Evolutionary conservation across 768 basidiomycete genomes (phyloP), one percentile per base, ranked within the genome.

Genomic region (Lactarius tabidus): DNA sequence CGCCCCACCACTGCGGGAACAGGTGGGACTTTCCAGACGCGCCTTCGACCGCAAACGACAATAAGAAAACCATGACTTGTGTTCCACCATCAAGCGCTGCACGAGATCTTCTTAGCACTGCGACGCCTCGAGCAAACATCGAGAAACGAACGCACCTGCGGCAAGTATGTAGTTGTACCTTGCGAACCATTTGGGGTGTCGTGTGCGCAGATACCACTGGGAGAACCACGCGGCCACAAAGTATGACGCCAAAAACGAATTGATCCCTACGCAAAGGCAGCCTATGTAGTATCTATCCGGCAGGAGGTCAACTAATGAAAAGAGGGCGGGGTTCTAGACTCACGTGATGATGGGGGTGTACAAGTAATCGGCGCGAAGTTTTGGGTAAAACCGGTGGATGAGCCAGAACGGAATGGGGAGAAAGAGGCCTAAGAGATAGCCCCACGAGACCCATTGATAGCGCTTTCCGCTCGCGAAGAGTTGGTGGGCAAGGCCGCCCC

Each of bases 1-100:
- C 83, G 6, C 81, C 59, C 84, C 82, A 85, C 84, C 82, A 84
- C 67, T 75, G 71, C 12, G 84, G 81, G 77, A 85, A 85, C 28
- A 79, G 70, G 67, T 84, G 80, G 1, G 81, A 71, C 14, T 73
- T 71, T 6, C 84, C 83, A 14, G 78, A 76, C 2, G 80, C 84
- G 23, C 85, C 85, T 60, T 81, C 79, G 3, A 67, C 70, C 45
- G 58, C 54, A 33, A 69, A 60, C 1, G 61, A 45, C 29, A 63
- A 39, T 41, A 67, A 17, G 59, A 67, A 69, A 77, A 85, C 78
- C 83, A 85, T 85, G 26, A 85, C 82, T 71, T 84, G 77, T 4
- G 74, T 72, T 23, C 76, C 80, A 12, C 75, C 77, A 63, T 80
- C 78, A n/a, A 80, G 76, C n/a, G 72, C 75, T 70, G 66, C 67